Base-by-base conservation (phyloP, 2,329 filamentous ascomycete genomes). In the Scedosporium boydii region DNA sequence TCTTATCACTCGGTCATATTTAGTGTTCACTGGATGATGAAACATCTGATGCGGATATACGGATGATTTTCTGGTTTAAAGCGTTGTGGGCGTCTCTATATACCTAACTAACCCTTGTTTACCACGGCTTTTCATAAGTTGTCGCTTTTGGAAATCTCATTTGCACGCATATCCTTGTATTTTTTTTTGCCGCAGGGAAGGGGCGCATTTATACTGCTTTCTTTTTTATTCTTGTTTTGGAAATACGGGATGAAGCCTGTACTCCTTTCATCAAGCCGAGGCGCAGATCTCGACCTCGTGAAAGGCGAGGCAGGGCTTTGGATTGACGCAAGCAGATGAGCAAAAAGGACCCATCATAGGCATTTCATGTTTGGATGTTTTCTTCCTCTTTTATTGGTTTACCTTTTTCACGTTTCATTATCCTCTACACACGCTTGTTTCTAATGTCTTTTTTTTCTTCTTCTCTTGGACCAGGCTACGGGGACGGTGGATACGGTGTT, bases 61-160 rank as follows among this genome's bases (percentile, higher is more conserved):
- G 26, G 21, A 34, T 63, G 42, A 61, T 58, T 58, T 18, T 62
- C 58, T 58, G 23, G 51, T 58, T 58, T 58, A 27, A 58, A 58
- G 55, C 55, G 55, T 58, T 34, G 26, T 23, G 27, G 55, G 27
- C 55, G 21, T 58, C 55, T 58, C 34, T 34, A 6, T 58, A 58
- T 51, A 51, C 21, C 21, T 29, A 27, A 42, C 14, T 18, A 23
- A 34, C 26, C 29, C 44, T 44, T 59, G 16, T 57, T 64, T 41
- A 16, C 18, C 51, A 42, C 6, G 14, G 55, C 42, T 53, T 63
- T n/a, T 38, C 26, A 41, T 21, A 21, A 48, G 44, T 16, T 59
- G 6, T 63, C 12, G 34, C 18, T 57, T 42, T 46, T 60, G n/a
- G 46, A 21, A 18, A 60, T 59, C 21, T 16, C 23, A 23, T 56